Conservation (phyloP, 2,329 filamentous ascomycete species). For the Cladorrhinum sp. region DNA sequence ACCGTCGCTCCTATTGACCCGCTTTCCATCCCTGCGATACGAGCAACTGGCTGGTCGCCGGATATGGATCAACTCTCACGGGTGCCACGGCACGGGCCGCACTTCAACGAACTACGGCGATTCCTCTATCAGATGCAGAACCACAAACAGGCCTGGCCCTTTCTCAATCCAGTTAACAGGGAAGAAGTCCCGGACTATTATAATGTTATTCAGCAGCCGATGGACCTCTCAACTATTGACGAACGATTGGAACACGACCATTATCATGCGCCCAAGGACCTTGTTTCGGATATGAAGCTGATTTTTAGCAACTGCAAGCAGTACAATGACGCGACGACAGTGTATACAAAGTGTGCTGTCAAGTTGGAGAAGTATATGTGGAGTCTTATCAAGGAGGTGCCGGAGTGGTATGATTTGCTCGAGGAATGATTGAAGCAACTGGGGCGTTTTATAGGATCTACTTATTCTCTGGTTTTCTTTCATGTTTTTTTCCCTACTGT, state of each 20-base stretch:
- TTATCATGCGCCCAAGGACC: slow-evolving; percentile 85
- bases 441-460: too few relatives aligned
- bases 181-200: slow-evolving; percentile 98
- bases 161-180: slow-evolving; percentile 85
- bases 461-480: too few relatives aligned
- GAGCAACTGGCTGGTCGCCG: slow-evolving; percentile 86
- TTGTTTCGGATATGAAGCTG: slow-evolving; percentile 79
- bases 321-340: slow-evolving; percentile 93
- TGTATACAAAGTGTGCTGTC: slow-evolving; percentile 90
- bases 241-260: slow-evolving; percentile 86
- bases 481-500: too few relatives aligned
- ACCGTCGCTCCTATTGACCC: slow-evolving; percentile 63
- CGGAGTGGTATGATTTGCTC: slow-evolving; percentile 66
- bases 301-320: slow-evolving; percentile 92
- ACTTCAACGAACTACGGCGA: slow-evolving; percentile 89
- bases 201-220: slow-evolving; percentile 93
- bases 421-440: slow-evolving; percentile 10
- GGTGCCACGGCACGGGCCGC: slow-evolving; percentile 85
- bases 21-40: slow-evolving; percentile 82
- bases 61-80: slow-evolving; percentile 96
- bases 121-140: slow-evolving; percentile 94
- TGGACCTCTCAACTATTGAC: slow-evolving; percentile 96
- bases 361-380: slow-evolving; percentile 94
- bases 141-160: slow-evolving; percentile 89
- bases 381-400: slow-evolving; percentile 83